Base-by-base conservation (phyloP, 352 stramenopile genomes). In the Globisporangium yorkense region DNA sequence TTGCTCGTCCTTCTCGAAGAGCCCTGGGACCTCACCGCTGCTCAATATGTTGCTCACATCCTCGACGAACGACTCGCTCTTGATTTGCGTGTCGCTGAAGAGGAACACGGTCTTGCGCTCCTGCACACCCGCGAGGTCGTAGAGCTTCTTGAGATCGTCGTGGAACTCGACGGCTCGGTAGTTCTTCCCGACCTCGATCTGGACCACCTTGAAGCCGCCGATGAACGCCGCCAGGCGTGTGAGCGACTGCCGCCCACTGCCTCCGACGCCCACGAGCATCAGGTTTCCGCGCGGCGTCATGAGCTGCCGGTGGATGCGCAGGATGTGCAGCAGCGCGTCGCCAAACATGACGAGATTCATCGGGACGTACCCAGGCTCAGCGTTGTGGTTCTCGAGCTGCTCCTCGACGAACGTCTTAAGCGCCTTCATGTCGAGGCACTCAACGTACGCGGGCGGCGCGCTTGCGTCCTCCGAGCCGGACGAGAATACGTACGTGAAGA, bases 101-200 rank as follows among this genome's bases (percentile, higher is more conserved):
- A 98, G 64, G 57, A 98, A 98, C 0, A 94, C 84, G 0, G 88
- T 96, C 39, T 82, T 80, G 46, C 94, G 89, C 51, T 92, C 84
- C 29, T 91, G 71, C 8, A 95, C 57, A 3, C 89, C 92, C 9
- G 87, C 81, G 54, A 87, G 80, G 31, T 80, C 66, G 50, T 89
- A 92, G 6, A 98, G 65, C 35, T 89, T 88, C 59, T 98, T 98
- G 9, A 98, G 81, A 51, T 98, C 92, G 35, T 98, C 92, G 51
- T 94, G 83, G 65, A 97, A 98, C 63, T 98, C 92, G 27, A 87
- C 74, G 9, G 68, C 74, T 13, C 92, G 76, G 54, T 98, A 98
- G 39, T 97, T 96, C 68, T 98, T 98, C n/a, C 89, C 84, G 1
- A 98, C 91, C 71, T 98, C 92, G 50, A 98, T 97, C 55, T 92